Evolutionary conservation across 805 yeast genomes (phyloP).

Genomic region (Candida tallmaniae): DNA sequence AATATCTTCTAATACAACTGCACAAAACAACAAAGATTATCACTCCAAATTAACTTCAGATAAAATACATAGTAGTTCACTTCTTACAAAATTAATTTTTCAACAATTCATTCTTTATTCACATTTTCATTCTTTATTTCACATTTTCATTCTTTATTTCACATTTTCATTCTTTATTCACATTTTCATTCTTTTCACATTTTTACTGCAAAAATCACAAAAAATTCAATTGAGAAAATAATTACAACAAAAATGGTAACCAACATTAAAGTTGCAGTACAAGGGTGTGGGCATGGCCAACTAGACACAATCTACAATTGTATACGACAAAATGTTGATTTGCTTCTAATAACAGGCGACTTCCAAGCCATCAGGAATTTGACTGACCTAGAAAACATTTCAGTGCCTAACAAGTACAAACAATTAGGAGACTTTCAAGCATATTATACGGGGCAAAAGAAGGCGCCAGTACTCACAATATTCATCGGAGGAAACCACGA

Average conservation of each 20-base stretch:
- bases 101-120: too few relatives aligned
- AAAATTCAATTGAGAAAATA: too few relatives aligned
- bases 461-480: constrained; percentile 73
- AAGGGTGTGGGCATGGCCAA: constrained; percentile 90
- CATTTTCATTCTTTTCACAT: too few relatives aligned
- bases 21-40: too few relatives aligned
- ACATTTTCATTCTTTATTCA: too few relatives aligned
- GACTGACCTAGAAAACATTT: constrained; percentile 62
- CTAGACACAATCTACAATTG: constrained; percentile 52
- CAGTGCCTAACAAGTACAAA: constrained; percentile 77
- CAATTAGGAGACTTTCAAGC: constrained; percentile 73
- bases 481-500: constrained; percentile 97
- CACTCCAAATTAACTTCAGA: too few relatives aligned
- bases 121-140: too few relatives aligned
- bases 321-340: constrained; percentile 18
- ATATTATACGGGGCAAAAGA: constrained; percentile 56
- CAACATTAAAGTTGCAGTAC: constrained; percentile 53
- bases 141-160: too few relatives aligned
- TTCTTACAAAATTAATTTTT: too few relatives aligned
- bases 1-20: too few relatives aligned
- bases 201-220: too few relatives aligned
- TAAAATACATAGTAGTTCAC: too few relatives aligned
- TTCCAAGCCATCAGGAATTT: constrained; percentile 72
- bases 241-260: constrained; percentile 1
- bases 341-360: constrained; percentile 82